Base-by-base conservation (phyloP, 768 basidiomycete genomes). In the Tephrocybe sp. region DNA sequence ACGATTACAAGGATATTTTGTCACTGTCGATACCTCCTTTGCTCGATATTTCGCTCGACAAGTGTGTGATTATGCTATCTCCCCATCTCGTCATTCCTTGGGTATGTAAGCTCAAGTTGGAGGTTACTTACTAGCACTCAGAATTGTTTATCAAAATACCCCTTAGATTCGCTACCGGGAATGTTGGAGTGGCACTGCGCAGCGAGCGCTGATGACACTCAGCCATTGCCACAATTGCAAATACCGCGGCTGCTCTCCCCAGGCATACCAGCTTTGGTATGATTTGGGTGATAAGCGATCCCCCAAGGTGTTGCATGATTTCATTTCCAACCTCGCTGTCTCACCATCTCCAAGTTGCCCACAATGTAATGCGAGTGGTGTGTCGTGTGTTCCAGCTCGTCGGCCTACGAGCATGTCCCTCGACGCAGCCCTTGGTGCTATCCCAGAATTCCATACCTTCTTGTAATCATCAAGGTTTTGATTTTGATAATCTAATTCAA, bases 1-100 rank as follows among this genome's bases (percentile, higher is more conserved):
- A 57, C 37, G 26, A 25, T 14, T 53, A 57, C 48, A 23, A 18
- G 9, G 55, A 57, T 2, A 21, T 53, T 1, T 9, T 48, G 12
- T 26, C 28, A 10, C 30, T 26, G n/a, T 41, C 53, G 6, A 41
- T 38, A 28, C 14, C 34, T 14, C 25, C 44, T 14, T 33, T 43
- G 4, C 18, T 54, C 4, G 48, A 46, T 8, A 41, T 24, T 18
- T 38, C 51, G 9, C 36, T 47, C 12, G 45, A 47, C n/a, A 30
- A 42, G 32, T 9, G 33, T n/a, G 23, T 36, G 4, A 42, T 39
- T 7, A 17, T 17, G 1, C 38, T 53, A 4, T 4, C 17, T 11
- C 28, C 45, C 11, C 6, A 23, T 11, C 21, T 46, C 1, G 23
- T 47, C 15, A 18, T 47, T 8, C 38, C 51, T 18, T 53, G 45